Evolutionary conservation across 1,284 basidiomycete genomes (phyloP).

Genomic region (Albatrellus sp.): DNA sequence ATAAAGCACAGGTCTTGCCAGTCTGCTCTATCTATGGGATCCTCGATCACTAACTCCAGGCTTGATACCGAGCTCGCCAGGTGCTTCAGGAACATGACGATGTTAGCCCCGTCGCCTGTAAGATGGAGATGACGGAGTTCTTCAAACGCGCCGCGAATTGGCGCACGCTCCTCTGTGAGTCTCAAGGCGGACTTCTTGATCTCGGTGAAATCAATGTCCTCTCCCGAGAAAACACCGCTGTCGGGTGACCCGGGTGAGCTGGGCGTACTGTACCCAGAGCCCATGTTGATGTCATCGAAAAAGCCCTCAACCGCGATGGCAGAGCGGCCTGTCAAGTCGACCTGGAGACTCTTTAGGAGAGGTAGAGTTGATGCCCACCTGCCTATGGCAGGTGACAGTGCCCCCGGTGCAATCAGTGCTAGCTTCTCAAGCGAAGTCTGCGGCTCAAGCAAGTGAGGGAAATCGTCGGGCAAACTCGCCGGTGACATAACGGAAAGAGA

Average conservation of each 20-base stretch:
- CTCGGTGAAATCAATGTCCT: slow-evolving; percentile 60
- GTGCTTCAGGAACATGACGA: slow-evolving; percentile 58
- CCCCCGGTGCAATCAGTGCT: slow-evolving; percentile 55
- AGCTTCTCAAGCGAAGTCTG: slow-evolving; percentile 51
- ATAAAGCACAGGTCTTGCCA: slow-evolving; percentile 57
- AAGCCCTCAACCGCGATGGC: slow-evolving; percentile 61
- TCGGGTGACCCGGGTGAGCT: slow-evolving; percentile 52
- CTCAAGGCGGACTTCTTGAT: slow-evolving; percentile 53
- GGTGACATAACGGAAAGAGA: slow-evolving; percentile 57
- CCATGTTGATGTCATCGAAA: slow-evolving; percentile 48
- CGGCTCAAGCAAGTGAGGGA: slow-evolving; percentile 47
- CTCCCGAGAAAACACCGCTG: slow-evolving; percentile 63
- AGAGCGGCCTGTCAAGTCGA: slow-evolving; percentile 58
- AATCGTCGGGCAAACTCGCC: slow-evolving; percentile 53
- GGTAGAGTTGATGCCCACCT: slow-evolving; percentile 54
- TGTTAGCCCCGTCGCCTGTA: slow-evolving; percentile 53
- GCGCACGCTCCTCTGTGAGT: slow-evolving; percentile 29
- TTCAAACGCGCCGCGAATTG: slow-evolving; percentile 33
- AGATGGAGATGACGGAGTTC: slow-evolving; percentile 48
- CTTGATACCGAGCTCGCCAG: slow-evolving; percentile 44
- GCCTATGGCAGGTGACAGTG: slow-evolving; percentile 52
- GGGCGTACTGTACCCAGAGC: slow-evolving; percentile 57
- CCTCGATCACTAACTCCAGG: slow-evolving; percentile 63
- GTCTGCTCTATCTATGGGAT: slow-evolving; percentile 56
- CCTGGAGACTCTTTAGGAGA: slow-evolving; percentile 43